Conservation (phyloP, 176 grass and related monocot genomes). For the Pontederia crassipes region DNA sequence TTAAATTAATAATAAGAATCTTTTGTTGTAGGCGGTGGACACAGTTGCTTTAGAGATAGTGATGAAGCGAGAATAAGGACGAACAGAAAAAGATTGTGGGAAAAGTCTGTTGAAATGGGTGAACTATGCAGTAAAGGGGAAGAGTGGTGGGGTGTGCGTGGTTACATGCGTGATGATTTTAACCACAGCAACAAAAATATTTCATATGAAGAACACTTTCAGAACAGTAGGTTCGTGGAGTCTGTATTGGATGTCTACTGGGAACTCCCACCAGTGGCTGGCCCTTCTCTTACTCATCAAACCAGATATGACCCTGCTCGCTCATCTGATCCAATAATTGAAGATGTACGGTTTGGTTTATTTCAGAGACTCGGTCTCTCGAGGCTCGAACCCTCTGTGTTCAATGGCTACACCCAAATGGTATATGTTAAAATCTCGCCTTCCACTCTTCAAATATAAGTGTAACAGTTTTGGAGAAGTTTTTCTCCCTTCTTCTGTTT, state of each 20-base stretch:
- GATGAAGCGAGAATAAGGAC: conserved; percentile 78
- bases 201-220: conserved; percentile 68
- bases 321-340: conserved; percentile 56
- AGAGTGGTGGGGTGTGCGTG: conserved; percentile 85
- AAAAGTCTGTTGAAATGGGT: conserved; percentile 65
- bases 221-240: conserved; percentile 70
- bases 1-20: not conserved
- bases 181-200: conserved; percentile 49
- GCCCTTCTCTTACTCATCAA: conserved; percentile 82
- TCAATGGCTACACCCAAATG: conserved; percentile 94
- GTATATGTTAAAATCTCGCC: conserved; percentile 59
- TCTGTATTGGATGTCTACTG: conserved; percentile 71
- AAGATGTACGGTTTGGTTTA: conserved; percentile 57
- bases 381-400: conserved; percentile 55
- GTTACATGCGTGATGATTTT: conserved; percentile 72
- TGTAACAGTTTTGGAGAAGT: not conserved
- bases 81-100: conserved; percentile 54
- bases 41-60: conserved; percentile 50
- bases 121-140: conserved; percentile 59
- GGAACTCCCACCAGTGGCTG: conserved; percentile 82
- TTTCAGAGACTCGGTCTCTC: conserved; percentile 58
- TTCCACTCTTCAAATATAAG: not conserved
- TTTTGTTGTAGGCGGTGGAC: conserved; percentile 15
- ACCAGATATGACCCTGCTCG: conserved; percentile 85
- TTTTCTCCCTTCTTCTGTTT: not conserved